Conservation (phyloP, 441 rosid genomes). For the Lepidium campestre region DNA sequence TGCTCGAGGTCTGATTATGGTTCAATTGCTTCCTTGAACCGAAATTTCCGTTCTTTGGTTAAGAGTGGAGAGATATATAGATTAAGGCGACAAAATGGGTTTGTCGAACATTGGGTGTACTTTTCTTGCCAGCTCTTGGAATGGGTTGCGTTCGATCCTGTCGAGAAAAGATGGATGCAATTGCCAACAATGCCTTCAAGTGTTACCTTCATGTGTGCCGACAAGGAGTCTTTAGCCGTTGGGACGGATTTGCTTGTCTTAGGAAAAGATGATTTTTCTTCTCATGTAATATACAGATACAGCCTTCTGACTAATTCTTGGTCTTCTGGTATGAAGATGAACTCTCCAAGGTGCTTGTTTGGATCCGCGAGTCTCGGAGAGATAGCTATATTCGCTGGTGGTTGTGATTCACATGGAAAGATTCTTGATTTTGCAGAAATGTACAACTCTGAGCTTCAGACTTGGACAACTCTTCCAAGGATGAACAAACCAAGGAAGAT, state of each 20-base stretch:
- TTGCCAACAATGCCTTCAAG: constrained; percentile 75
- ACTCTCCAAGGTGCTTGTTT: constrained; percentile 82
- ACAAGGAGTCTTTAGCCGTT: constrained; percentile 92
- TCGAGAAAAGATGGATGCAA: constrained; percentile 68
- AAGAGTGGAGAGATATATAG: constrained; percentile 68
- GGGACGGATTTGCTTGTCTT: constrained; percentile 93
- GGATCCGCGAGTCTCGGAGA: constrained; percentile 95
- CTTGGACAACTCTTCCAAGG: constrained; percentile 56
- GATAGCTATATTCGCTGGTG: constrained; percentile 89
- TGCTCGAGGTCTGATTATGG: constrained; percentile 87
- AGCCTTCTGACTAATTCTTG: constrained; percentile 80
- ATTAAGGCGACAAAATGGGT: constrained; percentile 48
- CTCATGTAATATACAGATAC: constrained; percentile 80
- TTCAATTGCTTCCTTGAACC: constrained; percentile 63
- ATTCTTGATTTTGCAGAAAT: constrained; percentile 71
- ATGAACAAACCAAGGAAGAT: constrained; percentile 84
- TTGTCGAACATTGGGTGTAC: constrained; percentile 91
- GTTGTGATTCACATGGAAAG: constrained; percentile 66
- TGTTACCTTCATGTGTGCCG: constrained; percentile 68
- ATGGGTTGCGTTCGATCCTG: constrained; percentile 93
- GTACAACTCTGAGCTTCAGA: constrained; percentile 83
- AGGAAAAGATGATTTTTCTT: constrained; percentile 51
- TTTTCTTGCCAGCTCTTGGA: constrained; percentile 80
- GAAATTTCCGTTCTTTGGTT: constrained; percentile 61
- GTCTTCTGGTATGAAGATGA: constrained; percentile 75